Percentiles rank a stretch among this genome's conserved stretches.
Conservation (phyloP, 805 yeast genomes). For the Barnettozyma sucrosica region DNA sequence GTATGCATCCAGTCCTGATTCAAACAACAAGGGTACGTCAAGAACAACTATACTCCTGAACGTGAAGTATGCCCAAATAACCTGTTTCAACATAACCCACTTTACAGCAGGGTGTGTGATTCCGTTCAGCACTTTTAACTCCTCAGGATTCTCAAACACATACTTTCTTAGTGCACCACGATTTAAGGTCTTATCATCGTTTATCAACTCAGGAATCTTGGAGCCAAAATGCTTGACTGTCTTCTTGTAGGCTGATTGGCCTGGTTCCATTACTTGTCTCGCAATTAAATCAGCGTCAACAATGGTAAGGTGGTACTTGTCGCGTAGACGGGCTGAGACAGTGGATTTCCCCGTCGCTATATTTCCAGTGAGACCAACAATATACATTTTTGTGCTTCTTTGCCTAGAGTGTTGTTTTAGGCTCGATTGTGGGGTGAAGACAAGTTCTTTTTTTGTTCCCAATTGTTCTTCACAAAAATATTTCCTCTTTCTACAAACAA, state of each 20-base stretch:
- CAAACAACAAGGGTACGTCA: slow-evolving; percentile 90
- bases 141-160: slow-evolving; percentile 65
- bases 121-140: slow-evolving; percentile 54
- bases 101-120: slow-evolving; percentile 87
- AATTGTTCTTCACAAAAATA: neutral
- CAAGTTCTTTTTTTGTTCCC: neutral
- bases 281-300: slow-evolving; percentile 93
- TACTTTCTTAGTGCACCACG: slow-evolving; percentile 70
- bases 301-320: slow-evolving; percentile 48
- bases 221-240: slow-evolving; percentile 57
- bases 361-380: slow-evolving; percentile 96
- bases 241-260: slow-evolving; percentile 58
- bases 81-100: slow-evolving; percentile 50
- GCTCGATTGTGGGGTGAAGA: neutral
- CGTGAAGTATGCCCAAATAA: slow-evolving; percentile 50
- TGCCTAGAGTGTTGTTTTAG: neutral
- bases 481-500: neutral
- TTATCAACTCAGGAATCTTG: slow-evolving; percentile 44
- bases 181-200: slow-evolving; percentile 40
- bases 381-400: slow-evolving; percentile 57
- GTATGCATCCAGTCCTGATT: slow-evolving; percentile 58
- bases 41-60: slow-evolving; percentile 60
- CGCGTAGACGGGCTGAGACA: slow-evolving; percentile 55
- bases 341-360: slow-evolving; percentile 97
- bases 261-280: slow-evolving; percentile 78